Evolutionary conservation across 306 rosid genomes (phyloP).

Genomic region (Lathyrus oleraceus): DNA sequence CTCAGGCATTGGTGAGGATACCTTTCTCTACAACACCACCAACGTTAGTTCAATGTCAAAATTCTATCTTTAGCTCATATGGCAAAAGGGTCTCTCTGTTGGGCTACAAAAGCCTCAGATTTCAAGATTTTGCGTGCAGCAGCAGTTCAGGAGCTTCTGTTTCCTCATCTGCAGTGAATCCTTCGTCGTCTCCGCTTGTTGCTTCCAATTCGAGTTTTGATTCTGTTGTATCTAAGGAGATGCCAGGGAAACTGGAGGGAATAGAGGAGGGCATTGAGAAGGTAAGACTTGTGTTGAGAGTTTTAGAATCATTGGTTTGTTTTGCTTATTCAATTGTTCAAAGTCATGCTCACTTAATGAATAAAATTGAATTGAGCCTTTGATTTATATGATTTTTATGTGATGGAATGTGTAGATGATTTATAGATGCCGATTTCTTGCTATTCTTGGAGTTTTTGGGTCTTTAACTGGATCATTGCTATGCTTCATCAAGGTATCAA

Average conservation of each 20-base stretch:
- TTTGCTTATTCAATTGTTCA: not conserved
- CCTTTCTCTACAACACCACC: conserved; percentile 34
- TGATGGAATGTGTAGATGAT: conserved; percentile 50
- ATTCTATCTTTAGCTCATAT: conserved; percentile 24
- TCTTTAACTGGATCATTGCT: conserved; percentile 75
- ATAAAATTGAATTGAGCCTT: not conserved
- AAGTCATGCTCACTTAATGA: not conserved
- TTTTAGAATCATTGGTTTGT: not conserved
- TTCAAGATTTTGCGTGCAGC: conserved; percentile 37
- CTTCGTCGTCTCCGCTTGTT: conserved; percentile 38
- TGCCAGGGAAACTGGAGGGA: conserved; percentile 31
- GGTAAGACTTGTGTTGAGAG: conserved; percentile 30
- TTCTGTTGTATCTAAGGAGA: conserved; percentile 23
- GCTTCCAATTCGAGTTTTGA: conserved; percentile 39
- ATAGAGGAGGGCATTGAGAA: conserved; percentile 66
- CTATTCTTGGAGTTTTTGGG: conserved; percentile 84
- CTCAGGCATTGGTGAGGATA: conserved; percentile 39
- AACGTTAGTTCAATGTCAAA: conserved; percentile 14
- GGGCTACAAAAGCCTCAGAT: conserved; percentile 25
- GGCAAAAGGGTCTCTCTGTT: conserved; percentile 36
- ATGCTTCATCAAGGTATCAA: conserved; percentile 78
- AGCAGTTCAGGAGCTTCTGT: conserved; percentile 42
- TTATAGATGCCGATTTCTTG: conserved; percentile 73
- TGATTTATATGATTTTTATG: not conserved
- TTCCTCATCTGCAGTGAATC: conserved; percentile 44